A percentile compares a stretch with the other conserved stretches of the same genome.
Evolutionary conservation across 176 grass and related monocot species (phyloP).

Genomic region (Calamus simplicifolius): DNA sequence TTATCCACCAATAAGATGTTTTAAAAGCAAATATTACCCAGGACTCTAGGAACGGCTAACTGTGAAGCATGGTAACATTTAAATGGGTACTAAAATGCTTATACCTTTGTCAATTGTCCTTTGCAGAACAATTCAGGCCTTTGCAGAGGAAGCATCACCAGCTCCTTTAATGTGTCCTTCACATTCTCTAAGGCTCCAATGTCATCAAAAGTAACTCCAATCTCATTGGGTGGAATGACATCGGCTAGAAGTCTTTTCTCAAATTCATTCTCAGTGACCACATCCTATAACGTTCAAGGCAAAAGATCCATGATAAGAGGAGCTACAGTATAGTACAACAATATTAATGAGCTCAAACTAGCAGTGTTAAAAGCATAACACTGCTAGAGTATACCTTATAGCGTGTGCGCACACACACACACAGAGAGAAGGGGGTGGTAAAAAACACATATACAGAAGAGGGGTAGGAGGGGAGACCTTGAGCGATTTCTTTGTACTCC

Average conservation of each 20-base stretch:
- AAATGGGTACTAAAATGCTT: too few relatives aligned
- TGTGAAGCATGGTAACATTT: too few relatives aligned
- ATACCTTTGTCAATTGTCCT: slow-evolving; percentile 97
- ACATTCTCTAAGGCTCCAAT: slow-evolving; percentile 28
- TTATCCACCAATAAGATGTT: too few relatives aligned
- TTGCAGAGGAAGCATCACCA: slow-evolving; percentile 24
- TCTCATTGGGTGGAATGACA: slow-evolving; percentile 23
- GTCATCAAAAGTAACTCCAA: slow-evolving; percentile 29
- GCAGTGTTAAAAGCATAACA: too few relatives aligned
- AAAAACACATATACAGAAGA: too few relatives aligned
- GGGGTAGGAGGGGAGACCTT: slow-evolving; percentile 35
- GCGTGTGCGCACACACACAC: too few relatives aligned
- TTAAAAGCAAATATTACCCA: too few relatives aligned
- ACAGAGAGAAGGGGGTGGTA: too few relatives aligned
- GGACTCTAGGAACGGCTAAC: too few relatives aligned
- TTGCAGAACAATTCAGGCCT: slow-evolving; percentile 35
- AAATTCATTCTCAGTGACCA: slow-evolving; percentile 22
- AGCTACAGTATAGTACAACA: background rate
- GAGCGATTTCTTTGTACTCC: slow-evolving; percentile 87
- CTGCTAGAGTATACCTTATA: too few relatives aligned
- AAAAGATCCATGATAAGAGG: background rate
- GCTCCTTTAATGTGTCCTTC: slow-evolving; percentile 21
- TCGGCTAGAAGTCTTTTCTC: slow-evolving; percentile 23
- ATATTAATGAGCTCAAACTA: background rate
- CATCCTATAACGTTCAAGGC: slow-evolving; percentile 38